A percentile compares a stretch with the other conserved stretches of the same genome.
phyloP scores from a whole-genome alignment of 2,329 filamentous ascomycete genomes.

The Cladobotryum mycophilum region DNA sequence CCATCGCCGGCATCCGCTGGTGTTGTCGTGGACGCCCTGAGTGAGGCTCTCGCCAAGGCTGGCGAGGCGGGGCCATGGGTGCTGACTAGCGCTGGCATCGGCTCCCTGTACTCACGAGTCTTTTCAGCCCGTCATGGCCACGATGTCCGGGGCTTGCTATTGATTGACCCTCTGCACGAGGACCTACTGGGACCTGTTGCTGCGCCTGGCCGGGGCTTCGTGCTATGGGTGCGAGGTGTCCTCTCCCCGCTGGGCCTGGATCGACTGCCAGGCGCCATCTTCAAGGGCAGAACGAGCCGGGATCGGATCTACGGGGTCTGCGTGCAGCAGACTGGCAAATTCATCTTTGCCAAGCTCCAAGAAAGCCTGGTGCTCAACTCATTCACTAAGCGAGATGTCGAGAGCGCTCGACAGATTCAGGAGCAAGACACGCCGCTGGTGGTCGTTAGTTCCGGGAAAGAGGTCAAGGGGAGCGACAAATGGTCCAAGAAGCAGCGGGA shows the following conservation, averaged over 20 bases:
- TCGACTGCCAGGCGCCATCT: conserved; percentile 70
- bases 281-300: conserved; percentile 70
- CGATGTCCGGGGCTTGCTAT: conserved; percentile 69
- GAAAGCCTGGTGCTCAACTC: conserved; percentile 84
- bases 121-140: conserved; percentile 78
- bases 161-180: conserved; percentile 87
- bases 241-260: conserved; percentile 83
- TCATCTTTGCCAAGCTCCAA: conserved; percentile 85
- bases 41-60: conserved; percentile 73
- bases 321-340: conserved; percentile 73
- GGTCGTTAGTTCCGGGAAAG: conserved; percentile 74
- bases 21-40: conserved; percentile 84
- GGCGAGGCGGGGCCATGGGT: conserved; percentile 88
- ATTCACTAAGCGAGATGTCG: conserved; percentile 76
- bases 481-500: conserved; percentile 88
- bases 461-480: conserved; percentile 56
- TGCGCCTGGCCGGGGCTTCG: conserved; percentile 65
- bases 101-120: conserved; percentile 82
- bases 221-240: conserved; percentile 79
- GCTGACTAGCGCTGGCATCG: conserved; percentile 77
- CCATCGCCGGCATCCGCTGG: conserved; percentile 90
- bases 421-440: conserved; percentile 67
- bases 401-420: conserved; percentile 73
- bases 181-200: conserved; percentile 68
- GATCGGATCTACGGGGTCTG: conserved; percentile 80